Evolutionary conservation across 768 basidiomycete genomes (phyloP).

Genomic region (Trametes cinnabarina): DNA sequence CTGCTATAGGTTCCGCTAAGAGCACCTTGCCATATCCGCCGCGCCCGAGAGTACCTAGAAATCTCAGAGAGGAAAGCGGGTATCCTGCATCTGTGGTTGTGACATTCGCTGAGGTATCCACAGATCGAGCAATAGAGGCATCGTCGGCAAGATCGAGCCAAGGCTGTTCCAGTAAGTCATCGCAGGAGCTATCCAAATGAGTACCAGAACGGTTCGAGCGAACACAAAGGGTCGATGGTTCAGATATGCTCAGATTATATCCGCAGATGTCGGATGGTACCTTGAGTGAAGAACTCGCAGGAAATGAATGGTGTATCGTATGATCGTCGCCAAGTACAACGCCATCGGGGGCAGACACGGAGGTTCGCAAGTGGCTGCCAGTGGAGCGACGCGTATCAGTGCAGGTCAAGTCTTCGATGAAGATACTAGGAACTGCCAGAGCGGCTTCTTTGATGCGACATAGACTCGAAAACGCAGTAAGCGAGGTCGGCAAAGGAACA

Average conservation of each 20-base stretch:
- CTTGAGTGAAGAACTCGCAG: background rate
- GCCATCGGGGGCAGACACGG: background rate
- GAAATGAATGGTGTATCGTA: background rate
- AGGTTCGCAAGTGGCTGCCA: background rate
- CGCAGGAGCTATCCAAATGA: background rate
- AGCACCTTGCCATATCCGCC: constrained; percentile 21
- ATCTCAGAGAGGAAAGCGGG: background rate
- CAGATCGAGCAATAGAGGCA: background rate
- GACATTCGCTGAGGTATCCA: background rate
- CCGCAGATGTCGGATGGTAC: background rate
- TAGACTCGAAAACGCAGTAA: background rate
- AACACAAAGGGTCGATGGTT: too few relatives aligned
- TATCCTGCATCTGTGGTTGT: background rate
- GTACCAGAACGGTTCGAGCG: too few relatives aligned
- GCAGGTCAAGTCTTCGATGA: background rate
- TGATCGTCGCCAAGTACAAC: background rate
- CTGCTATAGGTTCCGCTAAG: background rate
- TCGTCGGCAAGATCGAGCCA: constrained; percentile 2
- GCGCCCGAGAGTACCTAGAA: constrained; percentile 15
- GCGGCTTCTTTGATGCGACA: background rate
- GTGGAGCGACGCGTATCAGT: background rate
- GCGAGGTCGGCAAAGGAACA: too few relatives aligned
- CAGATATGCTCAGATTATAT: too few relatives aligned
- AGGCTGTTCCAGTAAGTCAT: background rate
- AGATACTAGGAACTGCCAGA: background rate